Evolutionary conservation across 441 rosid species (phyloP), one percentile per base, ranked within the genome.

Genomic region (Theobroma grandiflorum): DNA sequence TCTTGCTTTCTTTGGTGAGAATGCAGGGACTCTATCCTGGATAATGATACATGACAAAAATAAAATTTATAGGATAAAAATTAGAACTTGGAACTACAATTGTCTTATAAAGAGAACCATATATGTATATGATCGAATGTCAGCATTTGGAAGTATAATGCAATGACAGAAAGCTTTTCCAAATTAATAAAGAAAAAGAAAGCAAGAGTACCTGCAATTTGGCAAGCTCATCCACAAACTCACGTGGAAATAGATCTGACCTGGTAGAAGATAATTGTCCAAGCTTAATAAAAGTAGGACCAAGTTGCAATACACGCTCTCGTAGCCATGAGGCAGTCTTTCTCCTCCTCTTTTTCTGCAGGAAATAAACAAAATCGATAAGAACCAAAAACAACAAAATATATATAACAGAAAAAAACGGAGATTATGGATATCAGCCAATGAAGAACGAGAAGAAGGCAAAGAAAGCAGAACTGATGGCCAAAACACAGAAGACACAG

Each of bases 251-350:
- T 53, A 96, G 85, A 87, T 96, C 98, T 2, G 98, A 94, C 79
- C 99, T 91, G 20, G 99, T 96, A 0, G 99, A 96, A 59, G 98
- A 94, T 85, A 92, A 76, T 82, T 96, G 99, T 76, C 99, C 99
- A 9, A 96, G 91, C 87, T 96, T 96, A 82, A 96, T 96, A 83
- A 94, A 94, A 77, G 98, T 96, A 14, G 99, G 99, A 75, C 99
- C 98, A 70, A 96, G 98, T 88, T 96, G 98, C 91, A 94, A 86
- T 26, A 91, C 96, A 78, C 87, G 53, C 87, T 94, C 95, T 85
- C 98, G 86, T 69, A 96, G 89, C 99, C 99, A 96, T 5, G 96
- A 90, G 68, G 98, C 98, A 77, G 98, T 96, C 79, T 77, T 89
- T 67, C 75, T 84, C 79, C 98, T 91, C 82, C 97, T 83, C 31